Conservation (phyloP, 2,329 filamentous ascomycete genomes). For the Madurella fahalii region DNA sequence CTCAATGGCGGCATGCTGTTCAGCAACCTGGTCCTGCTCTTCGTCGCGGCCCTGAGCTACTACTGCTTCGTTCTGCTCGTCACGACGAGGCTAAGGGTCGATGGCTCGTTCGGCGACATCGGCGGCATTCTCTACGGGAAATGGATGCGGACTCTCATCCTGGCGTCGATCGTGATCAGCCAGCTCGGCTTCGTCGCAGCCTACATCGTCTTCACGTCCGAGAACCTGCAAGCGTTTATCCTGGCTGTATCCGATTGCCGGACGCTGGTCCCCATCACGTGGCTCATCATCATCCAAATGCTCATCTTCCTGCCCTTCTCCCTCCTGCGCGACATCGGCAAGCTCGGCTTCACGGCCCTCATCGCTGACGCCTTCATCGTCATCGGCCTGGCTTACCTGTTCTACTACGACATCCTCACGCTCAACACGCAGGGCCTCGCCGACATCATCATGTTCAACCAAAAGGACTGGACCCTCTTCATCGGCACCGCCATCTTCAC, state of each 20-base stretch:
- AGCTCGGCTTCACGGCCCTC: conserved; percentile 91
- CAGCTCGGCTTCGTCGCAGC: conserved; percentile 93
- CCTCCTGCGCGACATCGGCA: conserved; percentile 91
- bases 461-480: conserved; percentile 90
- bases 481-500: conserved; percentile 99
- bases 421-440: conserved; percentile 71
- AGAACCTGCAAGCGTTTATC: conserved; percentile 93
- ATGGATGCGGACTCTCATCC: conserved; percentile 83
- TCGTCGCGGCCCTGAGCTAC: conserved; percentile 82
- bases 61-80: conserved; percentile 97
- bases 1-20: conserved; percentile 97
- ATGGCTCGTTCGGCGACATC: conserved; percentile 97
- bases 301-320: conserved; percentile 92
- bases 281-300: conserved; percentile 91
- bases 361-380: conserved; percentile 94
- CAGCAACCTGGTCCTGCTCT: conserved; percentile 84
- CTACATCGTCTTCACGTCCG: conserved; percentile 94
- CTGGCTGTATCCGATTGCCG: conserved; percentile 85
- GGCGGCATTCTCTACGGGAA: conserved; percentile 87
- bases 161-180: conserved; percentile 88
- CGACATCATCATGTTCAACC: conserved; percentile 88
- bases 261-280: conserved; percentile 79
- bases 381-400: conserved; percentile 85
- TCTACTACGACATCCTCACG: conserved; percentile 90
- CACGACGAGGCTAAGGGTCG: conserved; percentile 75